Conservation (phyloP, 257 asterid species). For the Sherardia arvensis region DNA sequence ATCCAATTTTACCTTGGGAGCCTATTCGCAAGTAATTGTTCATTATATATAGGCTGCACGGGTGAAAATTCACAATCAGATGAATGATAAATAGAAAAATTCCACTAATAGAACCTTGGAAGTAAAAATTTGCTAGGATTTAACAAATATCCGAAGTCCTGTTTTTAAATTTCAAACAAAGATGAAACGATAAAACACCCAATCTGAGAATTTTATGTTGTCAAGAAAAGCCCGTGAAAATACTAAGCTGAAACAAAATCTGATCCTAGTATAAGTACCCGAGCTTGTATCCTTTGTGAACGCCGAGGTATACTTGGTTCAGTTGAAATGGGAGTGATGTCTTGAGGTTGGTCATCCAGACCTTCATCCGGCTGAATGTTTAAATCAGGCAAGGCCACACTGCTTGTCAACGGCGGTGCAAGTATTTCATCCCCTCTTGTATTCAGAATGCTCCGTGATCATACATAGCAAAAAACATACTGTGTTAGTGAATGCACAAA, state of each 20-base stretch:
- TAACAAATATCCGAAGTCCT: not conserved
- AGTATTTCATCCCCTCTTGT: no score
- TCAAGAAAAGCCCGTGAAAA: no score
- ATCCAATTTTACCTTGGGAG: constrained; percentile 7
- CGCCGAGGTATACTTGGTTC: no score
- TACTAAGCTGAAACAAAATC: no score
- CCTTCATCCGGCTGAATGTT: not conserved
- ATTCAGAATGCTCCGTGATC: no score
- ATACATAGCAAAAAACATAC: no score
- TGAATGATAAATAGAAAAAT: not conserved
- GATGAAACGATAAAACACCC: not conserved
- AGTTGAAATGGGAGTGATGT: no score
- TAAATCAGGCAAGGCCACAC: not conserved
- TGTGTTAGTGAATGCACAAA: no score
- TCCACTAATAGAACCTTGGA: not conserved
- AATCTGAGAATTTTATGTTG: no score
- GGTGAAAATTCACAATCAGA: not conserved
- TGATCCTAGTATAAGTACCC: not conserved
- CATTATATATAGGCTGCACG: constrained; percentile 8
- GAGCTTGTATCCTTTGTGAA: no score
- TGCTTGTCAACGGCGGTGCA: no score
- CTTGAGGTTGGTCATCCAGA: not conserved
- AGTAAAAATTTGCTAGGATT: not conserved
- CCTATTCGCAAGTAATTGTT: not conserved
- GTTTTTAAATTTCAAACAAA: not conserved